A percentile compares a stretch with the other conserved stretches of the same genome.
Evolutionary conservation across 495 filamentous ascomycete species (phyloP).

Genomic region (Xanthoparmelia taractica): DNA sequence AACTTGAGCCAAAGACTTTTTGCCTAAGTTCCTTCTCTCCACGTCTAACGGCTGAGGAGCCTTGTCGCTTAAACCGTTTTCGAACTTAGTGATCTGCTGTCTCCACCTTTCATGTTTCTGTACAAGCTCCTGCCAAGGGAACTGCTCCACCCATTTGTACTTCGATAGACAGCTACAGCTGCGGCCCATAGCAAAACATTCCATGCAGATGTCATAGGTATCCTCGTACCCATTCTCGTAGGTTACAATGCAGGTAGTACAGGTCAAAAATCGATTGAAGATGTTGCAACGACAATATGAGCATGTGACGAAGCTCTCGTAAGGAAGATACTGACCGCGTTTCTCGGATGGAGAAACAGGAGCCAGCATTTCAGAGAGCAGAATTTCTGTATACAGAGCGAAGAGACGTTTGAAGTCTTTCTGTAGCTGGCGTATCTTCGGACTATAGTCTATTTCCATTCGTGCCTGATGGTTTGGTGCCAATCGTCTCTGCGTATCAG

Average conservation of each 20-base stretch:
- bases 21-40: slow-evolving; percentile 52
- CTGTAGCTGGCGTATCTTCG: slow-evolving; percentile 56
- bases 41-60: slow-evolving; percentile 58
- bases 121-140: slow-evolving; percentile 68
- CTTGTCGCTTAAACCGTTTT: slow-evolving; percentile 50
- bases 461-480: slow-evolving; percentile 28
- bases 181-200: slow-evolving; percentile 89
- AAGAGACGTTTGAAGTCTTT: slow-evolving; percentile 77
- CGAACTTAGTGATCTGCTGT: slow-evolving; percentile 59
- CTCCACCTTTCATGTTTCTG: slow-evolving; percentile 79
- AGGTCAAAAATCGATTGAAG: slow-evolving; percentile 94
- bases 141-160: slow-evolving; percentile 88
- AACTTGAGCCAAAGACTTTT: slow-evolving; percentile 75
- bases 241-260: slow-evolving; percentile 60
- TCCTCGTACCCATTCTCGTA: slow-evolving; percentile 56
- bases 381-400: slow-evolving; percentile 61
- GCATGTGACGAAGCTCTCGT: slow-evolving; percentile 85
- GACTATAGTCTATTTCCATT: slow-evolving; percentile 29
- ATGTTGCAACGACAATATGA: slow-evolving; percentile 95
- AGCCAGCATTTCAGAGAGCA: slow-evolving; percentile 79
- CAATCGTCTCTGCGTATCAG: slow-evolving; percentile 39
- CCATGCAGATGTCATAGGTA: slow-evolving; percentile 92
- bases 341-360: slow-evolving; percentile 51
- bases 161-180: slow-evolving; percentile 81
- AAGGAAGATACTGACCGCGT: slow-evolving; percentile 61